Evolutionary conservation across 2,329 filamentous ascomycete genomes (phyloP).

Genomic region (Myotisia sp.): DNA sequence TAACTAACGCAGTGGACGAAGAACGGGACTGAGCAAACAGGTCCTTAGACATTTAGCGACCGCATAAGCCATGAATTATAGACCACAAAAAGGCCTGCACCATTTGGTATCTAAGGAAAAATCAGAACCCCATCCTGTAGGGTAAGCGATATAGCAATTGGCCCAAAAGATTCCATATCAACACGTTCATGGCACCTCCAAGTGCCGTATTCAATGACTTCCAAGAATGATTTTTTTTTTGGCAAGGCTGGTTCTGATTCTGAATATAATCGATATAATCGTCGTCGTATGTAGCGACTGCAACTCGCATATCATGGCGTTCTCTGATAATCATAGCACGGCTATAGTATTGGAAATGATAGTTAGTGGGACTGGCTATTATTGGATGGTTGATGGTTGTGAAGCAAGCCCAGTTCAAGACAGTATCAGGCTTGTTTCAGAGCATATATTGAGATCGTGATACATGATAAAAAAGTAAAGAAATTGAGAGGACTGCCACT

Average conservation of each 20-base stretch:
- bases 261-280: neutral
- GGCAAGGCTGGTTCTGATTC: neutral
- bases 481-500: too few relatives aligned
- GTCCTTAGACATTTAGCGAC: too few relatives aligned
- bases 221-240: neutral
- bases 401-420: neutral
- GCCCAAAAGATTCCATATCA: neutral
- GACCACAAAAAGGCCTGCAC: too few relatives aligned
- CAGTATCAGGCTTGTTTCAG: neutral
- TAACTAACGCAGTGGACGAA: too few relatives aligned
- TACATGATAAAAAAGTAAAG: too few relatives aligned
- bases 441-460: too few relatives aligned
- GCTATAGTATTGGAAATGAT: neutral
- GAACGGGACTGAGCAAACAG: too few relatives aligned
- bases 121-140: slow-evolving; percentile 1
- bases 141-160: neutral
- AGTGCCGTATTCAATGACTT: neutral
- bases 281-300: slow-evolving; percentile 1
- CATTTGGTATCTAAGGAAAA: too few relatives aligned
- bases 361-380: neutral
- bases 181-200: neutral
- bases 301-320: neutral
- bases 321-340: slow-evolving; percentile 3
- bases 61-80: too few relatives aligned
- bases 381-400: neutral